These are phyloP conservation scores for Isoetes taiwanensis DNA, from an alignment of 75 land plant genomes.

Conservation along the genomic window DNA sequence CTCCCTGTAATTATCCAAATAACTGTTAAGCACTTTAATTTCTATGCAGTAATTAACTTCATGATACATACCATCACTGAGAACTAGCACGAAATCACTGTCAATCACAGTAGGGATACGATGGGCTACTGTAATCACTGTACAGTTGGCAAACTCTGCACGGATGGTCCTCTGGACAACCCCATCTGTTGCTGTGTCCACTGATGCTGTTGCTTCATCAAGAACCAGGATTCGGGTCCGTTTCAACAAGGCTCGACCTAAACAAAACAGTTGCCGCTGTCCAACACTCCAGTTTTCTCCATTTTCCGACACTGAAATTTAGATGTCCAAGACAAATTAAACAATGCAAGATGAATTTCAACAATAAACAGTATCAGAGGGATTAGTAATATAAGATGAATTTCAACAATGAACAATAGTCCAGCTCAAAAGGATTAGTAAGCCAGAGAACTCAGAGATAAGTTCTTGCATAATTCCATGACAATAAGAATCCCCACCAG, in stretches of 20 bases:
- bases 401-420: too few relatives aligned
- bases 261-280: slow-evolving; percentile 33
- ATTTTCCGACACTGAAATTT: slow-evolving; percentile 37
- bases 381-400: too few relatives aligned
- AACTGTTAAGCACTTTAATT: too few relatives aligned
- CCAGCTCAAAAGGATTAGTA: too few relatives aligned
- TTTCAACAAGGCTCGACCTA: slow-evolving; percentile 34
- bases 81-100: slow-evolving; percentile 35
- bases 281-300: slow-evolving; percentile 49
- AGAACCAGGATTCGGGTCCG: slow-evolving; percentile 30
- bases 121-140: slow-evolving; percentile 37
- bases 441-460: too few relatives aligned
- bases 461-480: too few relatives aligned
- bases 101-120: slow-evolving; percentile 40
- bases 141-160: slow-evolving; percentile 23
- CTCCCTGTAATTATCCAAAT: slow-evolving; percentile 39
- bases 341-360: too few relatives aligned
- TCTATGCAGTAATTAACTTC: too few relatives aligned
- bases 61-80: slow-evolving; percentile 28
- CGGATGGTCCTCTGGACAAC: slow-evolving; percentile 34
- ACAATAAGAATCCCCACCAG: too few relatives aligned
- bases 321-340: too few relatives aligned
- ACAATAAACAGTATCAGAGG: too few relatives aligned
- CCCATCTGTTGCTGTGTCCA: slow-evolving; percentile 37
- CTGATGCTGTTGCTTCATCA: slow-evolving; percentile 45